A percentile compares a stretch with the other conserved stretches of the same genome.
Evolutionary conservation across 345 rosid genomes (phyloP).

Genomic region (Geranium rotundifolium): DNA sequence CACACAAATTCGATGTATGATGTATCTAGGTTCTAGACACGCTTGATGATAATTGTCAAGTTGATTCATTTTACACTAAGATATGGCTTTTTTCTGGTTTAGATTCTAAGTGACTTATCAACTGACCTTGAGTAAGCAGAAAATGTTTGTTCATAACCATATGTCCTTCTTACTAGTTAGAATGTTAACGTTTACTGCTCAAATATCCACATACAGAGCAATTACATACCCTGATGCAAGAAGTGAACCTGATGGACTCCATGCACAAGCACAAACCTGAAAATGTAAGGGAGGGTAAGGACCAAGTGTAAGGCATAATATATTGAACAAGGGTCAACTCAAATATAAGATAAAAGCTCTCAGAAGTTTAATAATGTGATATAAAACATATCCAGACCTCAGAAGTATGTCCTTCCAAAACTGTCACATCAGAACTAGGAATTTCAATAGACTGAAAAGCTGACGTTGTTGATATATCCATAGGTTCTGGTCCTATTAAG

Average conservation of each 20-base stretch:
- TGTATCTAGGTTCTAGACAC: too few species aligned
- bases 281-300: conserved; percentile 6
- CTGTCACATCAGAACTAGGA: conserved; percentile 75
- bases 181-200: background rate
- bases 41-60: too few species aligned
- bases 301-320: background rate
- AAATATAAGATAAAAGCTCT: background rate
- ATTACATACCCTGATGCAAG: conserved; percentile 93
- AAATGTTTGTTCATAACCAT: background rate
- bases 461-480: conserved; percentile 47
- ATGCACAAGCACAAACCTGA: conserved; percentile 97
- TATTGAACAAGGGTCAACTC: conserved; percentile 3
- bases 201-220: conserved; percentile 7
- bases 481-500: conserved; percentile 55
- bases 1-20: too few species aligned
- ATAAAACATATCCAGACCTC: conserved; percentile 48
- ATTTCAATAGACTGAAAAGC: conserved; percentile 57
- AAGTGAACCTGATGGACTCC: conserved; percentile 98
- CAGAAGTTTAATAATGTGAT: background rate
- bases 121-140: background rate
- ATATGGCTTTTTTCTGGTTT: too few species aligned
- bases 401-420: conserved; percentile 95
- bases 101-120: too few species aligned
- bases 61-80: too few species aligned
- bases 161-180: background rate